phyloP scores from a whole-genome alignment of 2,329 filamentous ascomycete genomes.

The Thielaviopsis cerberus region DNA sequence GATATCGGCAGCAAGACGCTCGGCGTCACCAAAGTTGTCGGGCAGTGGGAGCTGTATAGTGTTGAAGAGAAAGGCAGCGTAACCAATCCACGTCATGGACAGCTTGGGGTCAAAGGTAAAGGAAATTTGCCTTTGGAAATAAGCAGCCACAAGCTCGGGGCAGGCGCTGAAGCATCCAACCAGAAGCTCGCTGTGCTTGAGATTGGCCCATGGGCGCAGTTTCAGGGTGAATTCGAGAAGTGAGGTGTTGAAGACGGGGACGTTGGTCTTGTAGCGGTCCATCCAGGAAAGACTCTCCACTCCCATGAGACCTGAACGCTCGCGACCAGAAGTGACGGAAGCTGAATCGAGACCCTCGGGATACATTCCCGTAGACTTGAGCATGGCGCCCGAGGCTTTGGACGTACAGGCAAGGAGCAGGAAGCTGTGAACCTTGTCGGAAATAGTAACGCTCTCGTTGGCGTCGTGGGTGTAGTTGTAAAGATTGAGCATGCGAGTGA shows the following conservation, averaged over 20 bases:
- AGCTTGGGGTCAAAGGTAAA: conserved; percentile 84
- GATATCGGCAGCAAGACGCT: conserved; percentile 36
- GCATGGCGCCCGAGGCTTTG: conserved; percentile 51
- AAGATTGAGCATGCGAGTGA: conserved; percentile 53
- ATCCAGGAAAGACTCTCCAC: conserved; percentile 54
- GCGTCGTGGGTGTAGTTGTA: conserved; percentile 42
- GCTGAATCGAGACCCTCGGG: conserved; percentile 47
- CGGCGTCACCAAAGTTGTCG: conserved; percentile 46
- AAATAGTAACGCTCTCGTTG: conserved; percentile 32
- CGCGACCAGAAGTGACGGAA: conserved; percentile 17
- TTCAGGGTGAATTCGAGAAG: conserved; percentile 62
- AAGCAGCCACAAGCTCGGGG: conserved; percentile 75
- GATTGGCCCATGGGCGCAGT: conserved; percentile 66
- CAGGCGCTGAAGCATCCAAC: conserved; percentile 61
- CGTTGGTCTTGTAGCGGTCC: conserved; percentile 43
- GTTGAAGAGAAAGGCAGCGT: conserved; percentile 73
- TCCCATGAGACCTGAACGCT: conserved; percentile 33
- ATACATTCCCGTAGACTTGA: conserved; percentile 69
- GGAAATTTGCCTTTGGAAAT: conserved; percentile 60
- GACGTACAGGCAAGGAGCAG: conserved; percentile 59
- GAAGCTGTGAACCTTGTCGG: conserved; percentile 55
- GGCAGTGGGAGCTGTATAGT: conserved; percentile 60
- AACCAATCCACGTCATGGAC: conserved; percentile 86
- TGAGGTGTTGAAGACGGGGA: conserved; percentile 62
- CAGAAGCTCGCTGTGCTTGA: conserved; percentile 64